Conservation (phyloP, 306 rosid species). For the Prosopis cineraria region DNA sequence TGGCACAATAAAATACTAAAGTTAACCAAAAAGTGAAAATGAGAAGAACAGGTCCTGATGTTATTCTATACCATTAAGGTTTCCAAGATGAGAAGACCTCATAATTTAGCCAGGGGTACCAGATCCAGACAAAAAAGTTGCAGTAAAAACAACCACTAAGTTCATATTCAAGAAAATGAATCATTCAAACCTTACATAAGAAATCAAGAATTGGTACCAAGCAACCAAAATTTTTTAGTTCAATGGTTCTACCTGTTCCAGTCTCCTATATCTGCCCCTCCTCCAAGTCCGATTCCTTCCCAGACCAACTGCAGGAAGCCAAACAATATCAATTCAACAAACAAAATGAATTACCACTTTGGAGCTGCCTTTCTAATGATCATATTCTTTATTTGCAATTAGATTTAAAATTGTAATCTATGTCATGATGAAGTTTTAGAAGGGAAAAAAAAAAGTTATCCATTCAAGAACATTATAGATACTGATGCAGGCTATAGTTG, state of each 20-base stretch:
- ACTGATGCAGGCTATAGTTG: slow-evolving; percentile 23
- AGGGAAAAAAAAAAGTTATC: background rate
- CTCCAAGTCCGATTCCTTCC: slow-evolving; percentile 98
- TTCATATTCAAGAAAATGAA: slow-evolving; percentile 6
- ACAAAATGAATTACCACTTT: slow-evolving; percentile 7
- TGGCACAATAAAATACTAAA: slow-evolving; percentile 9
- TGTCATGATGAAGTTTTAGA: background rate
- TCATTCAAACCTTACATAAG: background rate
- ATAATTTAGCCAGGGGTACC: background rate
- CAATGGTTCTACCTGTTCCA: slow-evolving; percentile 67
- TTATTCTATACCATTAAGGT: background rate
- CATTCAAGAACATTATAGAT: slow-evolving; percentile 15
- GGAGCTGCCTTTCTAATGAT: slow-evolving; percentile 1
- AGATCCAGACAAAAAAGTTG: slow-evolving; percentile 16
- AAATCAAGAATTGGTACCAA: background rate
- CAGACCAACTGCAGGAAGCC: slow-evolving; percentile 71
- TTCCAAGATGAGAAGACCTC: slow-evolving; percentile 22
- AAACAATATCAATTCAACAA: slow-evolving; percentile 12
- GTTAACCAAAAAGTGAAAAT: slow-evolving; percentile 19
- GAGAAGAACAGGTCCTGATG: background rate
- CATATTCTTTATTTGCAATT: background rate
- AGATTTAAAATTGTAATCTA: background rate
- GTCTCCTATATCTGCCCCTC: slow-evolving; percentile 79
- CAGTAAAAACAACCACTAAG: background rate
- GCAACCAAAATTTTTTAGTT: background rate